These are phyloP conservation scores for Irpex rosettiformis DNA, from an alignment of 1,284 basidiomycete genomes.

Conservation along the genomic window DNA sequence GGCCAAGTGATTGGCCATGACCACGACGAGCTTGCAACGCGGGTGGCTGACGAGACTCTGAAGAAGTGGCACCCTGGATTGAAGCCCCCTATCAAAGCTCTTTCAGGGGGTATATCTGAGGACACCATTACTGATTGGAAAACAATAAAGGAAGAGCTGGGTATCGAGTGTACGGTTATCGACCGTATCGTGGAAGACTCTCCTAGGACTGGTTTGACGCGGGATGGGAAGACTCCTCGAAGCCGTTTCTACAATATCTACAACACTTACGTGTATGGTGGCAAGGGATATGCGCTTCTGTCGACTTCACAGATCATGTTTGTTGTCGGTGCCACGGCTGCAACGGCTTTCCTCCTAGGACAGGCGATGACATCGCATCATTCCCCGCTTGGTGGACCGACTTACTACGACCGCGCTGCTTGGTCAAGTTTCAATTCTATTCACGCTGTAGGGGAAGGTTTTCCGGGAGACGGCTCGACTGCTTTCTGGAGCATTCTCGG, in stretches of 20 bases:
- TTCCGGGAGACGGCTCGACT: constrained; percentile 43
- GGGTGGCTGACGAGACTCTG: constrained; percentile 54
- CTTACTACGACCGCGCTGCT: constrained; percentile 71
- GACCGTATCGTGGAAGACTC: constrained; percentile 66
- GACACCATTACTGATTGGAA: constrained; percentile 70
- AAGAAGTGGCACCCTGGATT: constrained; percentile 66
- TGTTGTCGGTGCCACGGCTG: constrained; percentile 54
- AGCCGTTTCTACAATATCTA: constrained; percentile 78
- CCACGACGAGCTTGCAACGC: constrained; percentile 45
- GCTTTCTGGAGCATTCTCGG: constrained; percentile 59
- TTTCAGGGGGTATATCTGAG: constrained; percentile 51
- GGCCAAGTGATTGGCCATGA: constrained; percentile 47
- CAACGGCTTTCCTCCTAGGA: constrained; percentile 51
- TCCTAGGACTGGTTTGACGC: constrained; percentile 34
- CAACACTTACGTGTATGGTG: constrained; percentile 70
- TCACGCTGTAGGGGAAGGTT: constrained; percentile 64
- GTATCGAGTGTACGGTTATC: constrained; percentile 72
- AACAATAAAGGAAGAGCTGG: constrained; percentile 71
- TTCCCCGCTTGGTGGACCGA: constrained; percentile 60
- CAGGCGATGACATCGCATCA: constrained; percentile 59
- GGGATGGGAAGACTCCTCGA: constrained; percentile 28
- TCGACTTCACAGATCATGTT: constrained; percentile 40
- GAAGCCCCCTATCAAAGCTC: constrained; percentile 46
- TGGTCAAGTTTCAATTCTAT: constrained; percentile 76
- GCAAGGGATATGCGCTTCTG: constrained; percentile 27